Evolutionary conservation across 2,329 filamentous ascomycete genomes (phyloP).

Genomic region (Penicillium vulpinum): DNA sequence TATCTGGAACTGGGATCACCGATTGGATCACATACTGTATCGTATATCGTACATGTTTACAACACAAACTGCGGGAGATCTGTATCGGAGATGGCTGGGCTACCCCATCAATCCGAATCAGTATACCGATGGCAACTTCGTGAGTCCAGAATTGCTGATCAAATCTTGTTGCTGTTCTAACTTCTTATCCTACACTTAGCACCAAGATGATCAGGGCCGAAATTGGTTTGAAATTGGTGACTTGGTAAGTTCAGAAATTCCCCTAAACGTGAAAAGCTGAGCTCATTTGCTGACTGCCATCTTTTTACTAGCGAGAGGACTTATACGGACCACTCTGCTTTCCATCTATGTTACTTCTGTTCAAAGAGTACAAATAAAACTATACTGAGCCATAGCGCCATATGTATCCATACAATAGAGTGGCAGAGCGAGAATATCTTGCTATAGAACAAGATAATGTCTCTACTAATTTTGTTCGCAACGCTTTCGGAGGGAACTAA

Average conservation of each 20-base stretch:
- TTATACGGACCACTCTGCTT: neutral
- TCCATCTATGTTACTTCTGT: neutral
- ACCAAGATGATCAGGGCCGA: neutral
- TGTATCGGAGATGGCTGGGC: neutral
- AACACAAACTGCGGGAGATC: neutral
- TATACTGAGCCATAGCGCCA: too few species aligned
- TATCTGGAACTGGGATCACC: neutral
- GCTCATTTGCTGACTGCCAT: neutral
- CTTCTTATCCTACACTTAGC: neutral
- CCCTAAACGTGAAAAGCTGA: neutral
- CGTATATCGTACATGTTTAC: neutral
- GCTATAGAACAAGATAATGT: too few species aligned
- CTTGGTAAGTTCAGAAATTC: neutral
- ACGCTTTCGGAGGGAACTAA: too few species aligned
- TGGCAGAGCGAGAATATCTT: too few species aligned
- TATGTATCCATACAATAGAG: too few species aligned
- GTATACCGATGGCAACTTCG: neutral
- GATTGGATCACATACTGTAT: neutral
- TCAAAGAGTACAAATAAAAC: too few species aligned
- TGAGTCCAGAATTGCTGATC: neutral
- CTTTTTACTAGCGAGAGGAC: neutral
- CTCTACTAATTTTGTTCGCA: too few species aligned
- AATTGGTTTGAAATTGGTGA: neutral
- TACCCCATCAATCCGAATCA: neutral
- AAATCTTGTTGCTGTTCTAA: neutral